Conservation (phyloP, 2,329 filamentous ascomycete genomes). For the Ascosphaera aggregata region DNA sequence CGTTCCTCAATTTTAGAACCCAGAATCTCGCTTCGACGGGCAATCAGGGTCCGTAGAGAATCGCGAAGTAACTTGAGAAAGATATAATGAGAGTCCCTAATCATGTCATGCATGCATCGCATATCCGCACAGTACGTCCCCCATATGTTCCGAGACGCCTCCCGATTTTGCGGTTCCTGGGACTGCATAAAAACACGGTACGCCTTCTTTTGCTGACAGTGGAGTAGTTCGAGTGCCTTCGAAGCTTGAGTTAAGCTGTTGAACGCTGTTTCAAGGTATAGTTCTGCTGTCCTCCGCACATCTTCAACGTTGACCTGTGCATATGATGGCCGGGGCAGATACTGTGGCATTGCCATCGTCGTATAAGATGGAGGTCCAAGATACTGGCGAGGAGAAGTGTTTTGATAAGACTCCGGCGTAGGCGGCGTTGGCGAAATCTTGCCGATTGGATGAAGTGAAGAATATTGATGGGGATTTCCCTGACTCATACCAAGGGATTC, state of each 20-base stretch:
- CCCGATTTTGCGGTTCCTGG: neutral
- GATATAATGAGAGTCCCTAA: neutral
- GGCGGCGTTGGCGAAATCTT: constrained; percentile 1
- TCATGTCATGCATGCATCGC: constrained; percentile 1
- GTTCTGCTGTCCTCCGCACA: neutral
- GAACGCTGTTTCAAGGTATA: neutral
- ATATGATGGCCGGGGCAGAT: neutral
- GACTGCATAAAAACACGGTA: neutral
- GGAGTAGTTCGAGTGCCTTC: neutral
- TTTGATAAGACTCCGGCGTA: neutral
- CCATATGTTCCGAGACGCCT: neutral
- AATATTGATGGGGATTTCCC: neutral
- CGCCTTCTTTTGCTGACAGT: neutral
- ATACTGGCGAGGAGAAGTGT: neutral
- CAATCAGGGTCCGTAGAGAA: neutral
- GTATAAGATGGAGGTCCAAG: neutral
- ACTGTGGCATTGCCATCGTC: neutral
- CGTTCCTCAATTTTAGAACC: neutral
- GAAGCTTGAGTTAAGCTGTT: neutral
- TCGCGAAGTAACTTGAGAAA: neutral
- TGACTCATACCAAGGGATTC: neutral
- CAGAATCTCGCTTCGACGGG: neutral
- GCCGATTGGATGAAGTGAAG: neutral
- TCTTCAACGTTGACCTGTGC: neutral
- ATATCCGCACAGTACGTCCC: constrained; percentile 1